A percentile compares a stretch with the other conserved stretches of the same genome.
Conservation (phyloP, 2,329 filamentous ascomycete genomes). For the Xylariales sp. region DNA sequence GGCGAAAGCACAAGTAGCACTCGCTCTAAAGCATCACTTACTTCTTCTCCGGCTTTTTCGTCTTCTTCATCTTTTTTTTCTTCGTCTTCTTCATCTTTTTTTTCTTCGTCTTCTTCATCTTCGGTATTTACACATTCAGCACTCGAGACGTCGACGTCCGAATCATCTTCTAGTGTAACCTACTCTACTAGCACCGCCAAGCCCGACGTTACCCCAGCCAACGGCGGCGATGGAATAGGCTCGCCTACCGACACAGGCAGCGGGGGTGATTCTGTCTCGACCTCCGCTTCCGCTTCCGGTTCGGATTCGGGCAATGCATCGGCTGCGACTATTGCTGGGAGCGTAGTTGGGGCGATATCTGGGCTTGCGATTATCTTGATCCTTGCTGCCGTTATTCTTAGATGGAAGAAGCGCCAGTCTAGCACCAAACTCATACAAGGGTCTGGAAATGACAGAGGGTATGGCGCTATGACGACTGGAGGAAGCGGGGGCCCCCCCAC, state of each 20-base stretch:
- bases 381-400: constrained; percentile 64
- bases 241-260: constrained; percentile 30
- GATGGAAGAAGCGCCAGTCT: constrained; percentile 65
- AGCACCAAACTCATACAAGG: constrained; percentile 57
- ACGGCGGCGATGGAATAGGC: constrained; percentile 42
- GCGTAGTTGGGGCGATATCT: constrained; percentile 68
- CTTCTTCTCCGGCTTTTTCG: constrained; percentile 20
- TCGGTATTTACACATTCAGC: constrained; percentile 26
- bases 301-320: constrained; percentile 40
- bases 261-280: constrained; percentile 20
- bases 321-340: constrained; percentile 60
- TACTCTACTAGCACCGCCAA: constrained; percentile 35
- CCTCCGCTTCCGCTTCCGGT: constrained; percentile 16
- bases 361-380: constrained; percentile 68
- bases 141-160: constrained; percentile 32
- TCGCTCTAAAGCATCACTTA: constrained; percentile 32
- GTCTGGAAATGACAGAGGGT: constrained; percentile 52
- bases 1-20: constrained; percentile 11
- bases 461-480: constrained; percentile 49
- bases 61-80: too few species aligned
- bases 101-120: constrained; percentile 17
- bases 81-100: constrained; percentile 3
- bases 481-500: constrained; percentile 44
- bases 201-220: constrained; percentile 38
- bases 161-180: constrained; percentile 32